Base-by-base conservation (phyloP, 257 asterid genomes). In the Rubia yunnanensis region DNA sequence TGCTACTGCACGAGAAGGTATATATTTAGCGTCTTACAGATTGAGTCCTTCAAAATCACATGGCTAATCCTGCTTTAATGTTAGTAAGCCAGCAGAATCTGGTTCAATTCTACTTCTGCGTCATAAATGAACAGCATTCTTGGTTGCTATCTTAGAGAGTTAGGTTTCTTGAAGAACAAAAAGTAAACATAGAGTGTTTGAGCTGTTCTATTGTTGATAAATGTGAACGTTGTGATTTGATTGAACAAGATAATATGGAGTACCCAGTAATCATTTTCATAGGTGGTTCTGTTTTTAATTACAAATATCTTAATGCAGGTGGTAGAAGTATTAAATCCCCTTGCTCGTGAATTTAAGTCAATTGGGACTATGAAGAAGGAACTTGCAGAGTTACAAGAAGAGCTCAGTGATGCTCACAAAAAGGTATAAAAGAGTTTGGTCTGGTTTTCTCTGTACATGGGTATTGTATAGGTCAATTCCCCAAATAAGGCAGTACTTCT, bases 1-100 rank as follows among this genome's bases (percentile, higher is more conserved):
- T 92, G 96, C 96, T 83, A 68, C 91, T 92, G 50, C 97, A 92
- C 27, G 99, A 89, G 76, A 89, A 89, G 97, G 98, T 89, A 24
- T 39, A 67, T 35, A 3, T 32, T 20, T 4, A 4, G 41, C 38
- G 17, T 13, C 28, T 35, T 10, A 31, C 23, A 39, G 0, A 1
- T 31, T 35, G 23, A 27, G 46, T 30, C 20, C 30, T 30, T 0
- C 3, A 30, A 30, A 57, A 27, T 57, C 38, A 14, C 11, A 38
- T 4, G 63, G 15, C 23, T 57, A 59, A 7, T 59, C 9, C 23
- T 59, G 44, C 44, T 18, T 30, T 59, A 13, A 2, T 31, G 64
- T 30, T 31, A 58, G 35, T 56, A 26, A 26, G 5, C 4, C 15
- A 27, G 5, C 2, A 27, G 20, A 27, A 27, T 57, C 34, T 26